Base-by-base conservation (phyloP, 345 rosid genomes). In the Abelmoschus esculentus region DNA sequence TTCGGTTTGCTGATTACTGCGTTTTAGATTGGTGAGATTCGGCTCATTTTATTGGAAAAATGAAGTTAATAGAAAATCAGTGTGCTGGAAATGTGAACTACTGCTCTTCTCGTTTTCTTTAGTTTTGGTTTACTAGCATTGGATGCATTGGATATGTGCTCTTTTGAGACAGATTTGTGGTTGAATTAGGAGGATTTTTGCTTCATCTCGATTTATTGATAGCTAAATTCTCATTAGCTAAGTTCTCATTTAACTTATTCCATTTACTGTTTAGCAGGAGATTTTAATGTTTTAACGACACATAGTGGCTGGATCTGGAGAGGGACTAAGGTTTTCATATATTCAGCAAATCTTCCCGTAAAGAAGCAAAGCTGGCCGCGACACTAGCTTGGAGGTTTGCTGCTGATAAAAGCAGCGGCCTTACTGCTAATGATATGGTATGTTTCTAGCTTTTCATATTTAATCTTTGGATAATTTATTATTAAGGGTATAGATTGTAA, bases 341-440 rank as follows among this genome's bases (percentile, higher is more conserved):
- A 60, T 71, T 60, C 66, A 69, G 80, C 40, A 4, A 70, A 73
- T 84, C 75, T 78, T 83, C 77, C 75, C 84, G 78, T 75, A 34
- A 80, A 79, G 79, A 78, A 56, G 72, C 46, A 38, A 81, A 80
- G 70, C 60, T 96, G 99, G 87, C 98, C 64, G 82, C 95, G 14
- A 73, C 97, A 69, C 80, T 96, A 63, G 86, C 89, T 80, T 95
- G 99, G 99, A 86, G 96, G 81, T 88, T 78, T 29, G 32, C 89
- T 78, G 83, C 89, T 86, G 75, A 59, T 84, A 89, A 89, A 82
- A 96, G 97, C 78, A 87, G 85, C 73, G 78, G 86, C 81, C 83
- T 80, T 81, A 75, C 90, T 74, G 58, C 89, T 61, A 87, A 77
- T 79, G 96, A 91, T 61, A 34, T 69, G 84, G 99, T 95, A 86